Conservation (phyloP, 495 filamentous ascomycete genomes). For the Penicillium goetzii region DNA sequence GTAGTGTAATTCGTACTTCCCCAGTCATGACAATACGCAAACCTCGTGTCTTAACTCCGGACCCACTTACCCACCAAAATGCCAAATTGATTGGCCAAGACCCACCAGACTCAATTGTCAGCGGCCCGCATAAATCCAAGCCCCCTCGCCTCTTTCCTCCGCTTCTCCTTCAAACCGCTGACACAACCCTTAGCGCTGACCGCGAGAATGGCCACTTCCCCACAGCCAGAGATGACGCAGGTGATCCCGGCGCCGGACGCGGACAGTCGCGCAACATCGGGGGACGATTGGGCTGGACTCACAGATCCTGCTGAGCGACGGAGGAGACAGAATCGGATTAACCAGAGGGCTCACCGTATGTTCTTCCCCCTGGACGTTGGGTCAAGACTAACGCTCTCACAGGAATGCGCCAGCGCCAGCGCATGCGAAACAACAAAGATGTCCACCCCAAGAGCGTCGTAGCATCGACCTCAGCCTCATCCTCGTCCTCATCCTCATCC, state of each 20-base stretch:
- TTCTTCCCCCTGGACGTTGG: neutral
- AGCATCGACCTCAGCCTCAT: neutral
- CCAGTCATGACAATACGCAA: slow-evolving; percentile 3
- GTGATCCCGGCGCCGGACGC: slow-evolving; percentile 17
- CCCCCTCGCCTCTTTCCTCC: neutral
- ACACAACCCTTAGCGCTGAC: slow-evolving; percentile 17
- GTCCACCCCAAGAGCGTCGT: slow-evolving; percentile 25
- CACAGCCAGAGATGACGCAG: slow-evolving; percentile 7
- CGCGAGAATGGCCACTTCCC: slow-evolving; percentile 12
- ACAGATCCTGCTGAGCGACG: slow-evolving; percentile 45
- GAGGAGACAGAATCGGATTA: slow-evolving; percentile 48
- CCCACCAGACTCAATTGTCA: neutral
- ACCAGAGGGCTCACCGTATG: slow-evolving; percentile 47
- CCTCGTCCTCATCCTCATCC: neutral
- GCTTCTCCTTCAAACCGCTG: slow-evolving; percentile 1
- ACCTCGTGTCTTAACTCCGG: slow-evolving; percentile 14
- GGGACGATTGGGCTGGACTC: slow-evolving; percentile 46
- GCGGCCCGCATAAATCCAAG: slow-evolving; percentile 12
- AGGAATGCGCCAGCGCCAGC: slow-evolving; percentile 18
- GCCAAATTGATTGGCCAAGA: slow-evolving; percentile 9
- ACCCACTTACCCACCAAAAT: neutral
- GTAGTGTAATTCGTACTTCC: neutral
- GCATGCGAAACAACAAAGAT: slow-evolving; percentile 17
- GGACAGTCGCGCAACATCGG: neutral
- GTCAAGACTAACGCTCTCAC: neutral